Evolutionary conservation across 306 rosid genomes (phyloP), one percentile per base, ranked within the genome.

Genomic region (Trifolium dubium): DNA sequence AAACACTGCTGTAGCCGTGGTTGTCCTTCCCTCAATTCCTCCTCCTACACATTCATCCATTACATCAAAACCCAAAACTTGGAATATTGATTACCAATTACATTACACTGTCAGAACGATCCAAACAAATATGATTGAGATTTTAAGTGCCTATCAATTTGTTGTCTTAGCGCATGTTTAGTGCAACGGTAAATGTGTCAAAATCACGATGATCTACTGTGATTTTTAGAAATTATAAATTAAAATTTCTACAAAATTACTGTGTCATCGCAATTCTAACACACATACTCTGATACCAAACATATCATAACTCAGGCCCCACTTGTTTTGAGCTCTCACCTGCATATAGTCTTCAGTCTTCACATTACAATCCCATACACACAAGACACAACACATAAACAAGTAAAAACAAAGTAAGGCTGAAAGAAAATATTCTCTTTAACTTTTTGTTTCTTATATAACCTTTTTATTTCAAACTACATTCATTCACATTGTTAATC

Each of bases 391-490:
- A 58, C 64, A 58, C 32, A 63, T 37, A 30, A 8, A 7, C 3
- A 43, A 23, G 23, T 34, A 50, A n/a, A 23, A 44, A 10, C 5
- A 37, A 37, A 5, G 43, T 4, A 37, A 37, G 8, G 6, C 2
- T 9, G 19, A 14, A 47, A 47, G 8, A 6, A 54, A 76, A 49
- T 69, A 83, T 84, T 85, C 88, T 14, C 60, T 9, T 31, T 56
- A 3, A 78, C 77, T 43, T 83, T 77, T 76, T 62, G 19, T 9
- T 3, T 37, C 13, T 73, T 59, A 30, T 78, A 29, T 54, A 54
- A 19, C 39, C 79, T 76, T 54, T 50, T 11, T 43, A 23, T 43
- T 19, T 32, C 13, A 54, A 54, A 19, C 61, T 54, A 54, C 23
- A 29, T 30, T 31, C 23, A 29, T 30, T 31, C 66, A 30, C 43